Evolutionary conservation across 2,329 filamentous ascomycete genomes (phyloP).

Genomic region (Plectosphaerella plurivora): DNA sequence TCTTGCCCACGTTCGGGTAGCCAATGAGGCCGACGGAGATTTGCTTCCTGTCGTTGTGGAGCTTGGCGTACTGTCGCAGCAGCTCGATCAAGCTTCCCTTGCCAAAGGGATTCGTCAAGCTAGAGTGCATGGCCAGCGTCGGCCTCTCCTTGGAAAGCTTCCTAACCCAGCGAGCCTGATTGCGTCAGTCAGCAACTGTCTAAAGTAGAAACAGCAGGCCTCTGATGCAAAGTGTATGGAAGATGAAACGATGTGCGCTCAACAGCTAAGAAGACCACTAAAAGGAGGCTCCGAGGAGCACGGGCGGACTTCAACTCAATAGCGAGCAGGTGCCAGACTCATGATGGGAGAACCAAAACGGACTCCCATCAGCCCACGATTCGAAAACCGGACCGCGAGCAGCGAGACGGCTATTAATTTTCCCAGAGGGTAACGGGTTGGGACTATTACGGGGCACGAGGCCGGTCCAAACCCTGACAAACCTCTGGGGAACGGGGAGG

Average conservation of each 20-base stretch:
- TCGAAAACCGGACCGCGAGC: constrained; percentile 52
- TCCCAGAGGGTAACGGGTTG: constrained; percentile 99
- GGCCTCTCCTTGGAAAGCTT: constrained; percentile 85
- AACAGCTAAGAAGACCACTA: constrained; percentile 98
- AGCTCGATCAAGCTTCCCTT: constrained; percentile 93
- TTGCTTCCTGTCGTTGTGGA: constrained; percentile 89
- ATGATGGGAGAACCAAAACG: constrained; percentile 84
- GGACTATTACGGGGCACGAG: constrained; percentile 58
- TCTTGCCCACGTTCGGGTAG: constrained; percentile 94
- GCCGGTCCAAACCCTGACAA: constrained; percentile 61
- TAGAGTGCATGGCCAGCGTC: constrained; percentile 90
- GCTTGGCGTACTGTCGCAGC: constrained; percentile 83
- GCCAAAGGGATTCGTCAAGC: constrained; percentile 92
- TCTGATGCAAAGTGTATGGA: background rate
- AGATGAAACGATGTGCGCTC: constrained; percentile 63
- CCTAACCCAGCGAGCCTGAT: constrained; percentile 88
- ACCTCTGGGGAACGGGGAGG: constrained; percentile 54
- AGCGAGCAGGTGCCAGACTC: constrained; percentile 76
- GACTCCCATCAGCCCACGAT: constrained; percentile 64
- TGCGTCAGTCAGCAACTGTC: constrained; percentile 17
- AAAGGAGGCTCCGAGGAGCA: constrained; percentile 33
- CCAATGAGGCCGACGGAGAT: constrained; percentile 76
- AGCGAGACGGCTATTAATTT: constrained; percentile 75
- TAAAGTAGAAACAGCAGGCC: constrained; percentile 1
- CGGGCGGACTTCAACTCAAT: constrained; percentile 94